A percentile compares a stretch with the other conserved stretches of the same genome.
phyloP scores from a whole-genome alignment of 169 alveolate genomes.

The Perkinsus marinus region DNA sequence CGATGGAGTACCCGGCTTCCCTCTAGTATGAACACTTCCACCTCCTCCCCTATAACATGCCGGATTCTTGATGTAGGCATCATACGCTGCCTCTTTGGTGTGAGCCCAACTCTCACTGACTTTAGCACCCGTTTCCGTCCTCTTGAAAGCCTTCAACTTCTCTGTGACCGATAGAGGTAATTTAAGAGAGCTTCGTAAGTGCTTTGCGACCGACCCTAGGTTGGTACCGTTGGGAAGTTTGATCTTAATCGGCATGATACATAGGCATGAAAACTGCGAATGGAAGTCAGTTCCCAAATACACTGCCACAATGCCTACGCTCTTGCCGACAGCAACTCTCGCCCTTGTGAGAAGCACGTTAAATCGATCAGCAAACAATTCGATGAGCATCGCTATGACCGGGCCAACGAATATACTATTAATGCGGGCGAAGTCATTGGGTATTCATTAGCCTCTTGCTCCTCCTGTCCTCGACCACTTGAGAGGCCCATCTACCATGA shows the following conservation, averaged over 20 bases:
- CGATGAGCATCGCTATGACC: not conserved
- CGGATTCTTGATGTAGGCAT: not conserved
- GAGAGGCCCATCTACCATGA: not conserved
- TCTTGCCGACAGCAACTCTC: too few species aligned
- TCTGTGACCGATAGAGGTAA: not conserved
- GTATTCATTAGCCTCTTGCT: not conserved
- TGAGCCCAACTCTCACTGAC: not conserved
- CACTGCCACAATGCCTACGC: too few species aligned
- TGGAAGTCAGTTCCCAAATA: not conserved
- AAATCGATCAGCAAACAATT: too few species aligned
- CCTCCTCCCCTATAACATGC: not conserved
- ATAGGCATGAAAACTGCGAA: not conserved
- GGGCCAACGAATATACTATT: not conserved
- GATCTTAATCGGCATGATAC: not conserved
- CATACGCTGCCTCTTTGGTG: not conserved
- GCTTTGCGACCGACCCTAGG: not conserved
- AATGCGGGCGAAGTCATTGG: not conserved
- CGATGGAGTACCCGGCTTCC: not conserved
- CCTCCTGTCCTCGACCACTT: not conserved
- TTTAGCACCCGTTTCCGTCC: not conserved
- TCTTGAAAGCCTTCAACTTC: not conserved
- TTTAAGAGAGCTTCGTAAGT: not conserved
- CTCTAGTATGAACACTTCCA: not conserved
- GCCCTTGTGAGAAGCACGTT: too few species aligned
- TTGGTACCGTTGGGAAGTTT: not conserved